These are phyloP conservation scores for Clonostachys byssicola DNA, from an alignment of 2,329 filamentous ascomycete species.

Conservation along the genomic window DNA sequence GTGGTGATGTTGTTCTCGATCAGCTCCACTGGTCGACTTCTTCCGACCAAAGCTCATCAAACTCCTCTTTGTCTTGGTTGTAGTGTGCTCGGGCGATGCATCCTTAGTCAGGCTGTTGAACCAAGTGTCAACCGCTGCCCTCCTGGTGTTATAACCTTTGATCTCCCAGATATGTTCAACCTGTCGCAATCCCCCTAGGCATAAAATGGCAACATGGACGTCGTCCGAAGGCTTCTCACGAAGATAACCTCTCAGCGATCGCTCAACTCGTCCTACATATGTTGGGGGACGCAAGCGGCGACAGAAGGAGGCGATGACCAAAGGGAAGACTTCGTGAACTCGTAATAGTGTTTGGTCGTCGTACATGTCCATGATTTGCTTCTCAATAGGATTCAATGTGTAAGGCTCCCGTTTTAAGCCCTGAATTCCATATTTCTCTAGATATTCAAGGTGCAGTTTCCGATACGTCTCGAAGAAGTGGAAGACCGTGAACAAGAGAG, in stretches of 20 bases:
- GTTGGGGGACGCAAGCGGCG: slow-evolving; percentile 59
- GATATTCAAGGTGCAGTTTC: slow-evolving; percentile 51
- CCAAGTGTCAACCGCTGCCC: slow-evolving; percentile 57
- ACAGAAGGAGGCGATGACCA: slow-evolving; percentile 61
- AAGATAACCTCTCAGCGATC: slow-evolving; percentile 59
- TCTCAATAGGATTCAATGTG: slow-evolving; percentile 59
- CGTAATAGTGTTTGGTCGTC: slow-evolving; percentile 58
- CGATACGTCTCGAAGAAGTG: slow-evolving; percentile 66
- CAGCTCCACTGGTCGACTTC: slow-evolving; percentile 38
- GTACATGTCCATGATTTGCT: slow-evolving; percentile 59
- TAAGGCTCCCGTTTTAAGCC: slow-evolving; percentile 49
- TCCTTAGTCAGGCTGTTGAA: slow-evolving; percentile 47
- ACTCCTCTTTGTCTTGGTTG: slow-evolving; percentile 45
- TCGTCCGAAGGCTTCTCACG: slow-evolving; percentile 60
- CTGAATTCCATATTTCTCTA: slow-evolving; percentile 44
- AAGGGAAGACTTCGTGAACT: slow-evolving; percentile 61
- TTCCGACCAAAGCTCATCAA: slow-evolving; percentile 53
- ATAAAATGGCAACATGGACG: slow-evolving; percentile 56
- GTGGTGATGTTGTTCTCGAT: slow-evolving; percentile 1
- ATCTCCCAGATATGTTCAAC: slow-evolving; percentile 63
- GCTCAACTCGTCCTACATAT: slow-evolving; percentile 59
- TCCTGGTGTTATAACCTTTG: slow-evolving; percentile 58
- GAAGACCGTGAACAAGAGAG: slow-evolving; percentile 60
- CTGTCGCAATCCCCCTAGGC: slow-evolving; percentile 57
- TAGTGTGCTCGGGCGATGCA: slow-evolving; percentile 22